Evolutionary conservation across 2,329 filamentous ascomycete genomes (phyloP).

Genomic region (Dactylellina cionopaga): DNA sequence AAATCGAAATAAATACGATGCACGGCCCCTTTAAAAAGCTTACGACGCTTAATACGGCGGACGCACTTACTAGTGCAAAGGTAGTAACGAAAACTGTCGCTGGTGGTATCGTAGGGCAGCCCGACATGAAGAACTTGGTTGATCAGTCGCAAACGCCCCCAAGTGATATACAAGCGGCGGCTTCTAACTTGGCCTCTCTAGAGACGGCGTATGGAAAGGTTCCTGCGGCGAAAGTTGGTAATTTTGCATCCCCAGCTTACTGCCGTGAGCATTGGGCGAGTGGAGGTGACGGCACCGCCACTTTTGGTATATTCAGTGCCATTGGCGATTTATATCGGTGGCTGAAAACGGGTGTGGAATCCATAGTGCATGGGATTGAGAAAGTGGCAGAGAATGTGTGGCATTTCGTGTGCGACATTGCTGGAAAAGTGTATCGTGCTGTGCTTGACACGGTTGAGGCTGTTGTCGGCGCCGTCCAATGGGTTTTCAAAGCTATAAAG

Average conservation of each 20-base stretch:
- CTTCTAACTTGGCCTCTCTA: not conserved
- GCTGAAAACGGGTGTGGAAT: no score
- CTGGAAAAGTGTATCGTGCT: not conserved
- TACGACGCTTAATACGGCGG: no score
- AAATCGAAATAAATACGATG: no score
- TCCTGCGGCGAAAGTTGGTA: not conserved
- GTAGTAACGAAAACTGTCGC: no score
- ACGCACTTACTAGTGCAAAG: no score
- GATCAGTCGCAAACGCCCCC: no score
- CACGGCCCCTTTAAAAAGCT: no score
- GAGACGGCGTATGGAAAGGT: not conserved
- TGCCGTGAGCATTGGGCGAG: not conserved
- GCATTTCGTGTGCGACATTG: not conserved
- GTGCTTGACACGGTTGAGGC: not conserved
- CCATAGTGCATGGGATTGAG: no score
- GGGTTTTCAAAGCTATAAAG: not conserved
- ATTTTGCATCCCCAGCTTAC: not conserved
- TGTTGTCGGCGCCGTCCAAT: not conserved
- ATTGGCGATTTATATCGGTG: not conserved
- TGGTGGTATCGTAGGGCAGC: no score
- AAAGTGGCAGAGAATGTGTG: not conserved
- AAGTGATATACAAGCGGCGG: no score
- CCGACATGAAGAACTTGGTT: no score
- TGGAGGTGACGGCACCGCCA: not conserved
- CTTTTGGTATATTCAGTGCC: not conserved